A percentile compares a stretch with the other conserved stretches of the same genome.
phyloP scores from a whole-genome alignment of 2,329 filamentous ascomycete species.

The Ustilaginoidea virens region DNA sequence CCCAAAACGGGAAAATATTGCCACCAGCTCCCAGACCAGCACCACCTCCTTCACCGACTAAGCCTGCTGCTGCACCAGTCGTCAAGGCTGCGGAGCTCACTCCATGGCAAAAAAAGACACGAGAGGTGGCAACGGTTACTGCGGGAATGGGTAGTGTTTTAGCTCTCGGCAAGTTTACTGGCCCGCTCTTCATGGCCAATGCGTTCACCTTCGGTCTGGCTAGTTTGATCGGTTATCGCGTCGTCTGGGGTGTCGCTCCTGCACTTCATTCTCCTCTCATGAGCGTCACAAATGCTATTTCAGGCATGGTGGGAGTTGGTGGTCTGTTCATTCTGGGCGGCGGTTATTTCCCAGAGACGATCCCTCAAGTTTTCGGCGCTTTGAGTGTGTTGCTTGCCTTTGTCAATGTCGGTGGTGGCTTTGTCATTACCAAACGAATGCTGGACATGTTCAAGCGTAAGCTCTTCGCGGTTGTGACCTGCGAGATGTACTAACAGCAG shows the following conservation, averaged over 20 bases:
- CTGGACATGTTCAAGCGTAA: slow-evolving; percentile 74
- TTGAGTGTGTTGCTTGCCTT: slow-evolving; percentile 72
- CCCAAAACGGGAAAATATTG: slow-evolving; percentile 59
- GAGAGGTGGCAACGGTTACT: slow-evolving; percentile 60
- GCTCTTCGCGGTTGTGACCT: slow-evolving; percentile 9
- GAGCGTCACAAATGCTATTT: slow-evolving; percentile 89
- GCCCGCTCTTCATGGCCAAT: slow-evolving; percentile 77
- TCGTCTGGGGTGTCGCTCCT: slow-evolving; percentile 74
- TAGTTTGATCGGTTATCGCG: slow-evolving; percentile 73
- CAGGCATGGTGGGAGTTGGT: slow-evolving; percentile 79
- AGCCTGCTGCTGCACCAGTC: slow-evolving; percentile 29
- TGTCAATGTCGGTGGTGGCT: slow-evolving; percentile 77
- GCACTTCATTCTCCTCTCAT: slow-evolving; percentile 80
- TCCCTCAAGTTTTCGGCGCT: slow-evolving; percentile 67
- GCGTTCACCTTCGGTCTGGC: slow-evolving; percentile 74
- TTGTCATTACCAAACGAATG: slow-evolving; percentile 88
- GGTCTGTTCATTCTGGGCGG: slow-evolving; percentile 82
- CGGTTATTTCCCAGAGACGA: slow-evolving; percentile 58
- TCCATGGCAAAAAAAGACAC: slow-evolving; percentile 65
- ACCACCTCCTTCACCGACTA: slow-evolving; percentile 34
- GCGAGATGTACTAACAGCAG: slow-evolving; percentile 5
- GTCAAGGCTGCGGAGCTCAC: slow-evolving; percentile 50
- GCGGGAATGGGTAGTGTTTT: slow-evolving; percentile 64
- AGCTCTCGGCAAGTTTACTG: slow-evolving; percentile 65
- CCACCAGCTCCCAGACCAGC: slow-evolving; percentile 59